Evolutionary conservation across 805 yeast genomes (phyloP), one percentile per base, ranked within the genome.

Genomic region (Diddensiella caesifluorescens): DNA sequence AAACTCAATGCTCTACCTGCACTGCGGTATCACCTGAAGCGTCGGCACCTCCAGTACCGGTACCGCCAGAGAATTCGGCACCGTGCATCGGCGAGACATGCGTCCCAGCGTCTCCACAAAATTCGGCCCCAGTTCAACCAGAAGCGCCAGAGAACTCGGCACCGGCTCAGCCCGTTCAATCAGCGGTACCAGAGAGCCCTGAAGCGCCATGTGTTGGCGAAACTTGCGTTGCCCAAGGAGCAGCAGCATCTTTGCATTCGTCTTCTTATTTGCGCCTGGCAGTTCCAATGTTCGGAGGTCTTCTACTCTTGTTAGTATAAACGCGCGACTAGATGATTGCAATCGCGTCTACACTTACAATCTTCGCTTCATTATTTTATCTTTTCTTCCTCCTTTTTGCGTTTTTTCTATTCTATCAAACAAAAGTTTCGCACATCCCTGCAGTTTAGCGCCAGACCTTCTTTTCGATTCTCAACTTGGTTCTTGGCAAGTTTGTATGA

Each of bases 31-130:
- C n/a, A n/a, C 38, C 38, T 22, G 32, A 18, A 20, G 20, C 21
- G n/a, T 5, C 33, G 28, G 25, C 41, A 10, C 15, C 28, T n/a
- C 22, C 41, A 21, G n/a, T 18, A 12, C 15, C 25, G 34, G 35
- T 18, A 13, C 32, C 12, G 32, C 10, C 10, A 23, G 7, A 7
- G 27, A 23, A 23, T 23, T 23, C 10, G 7, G n/a, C 15, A n/a
- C 7, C 22, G 13, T 16, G 18, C 31, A n/a, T 5, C 9, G 32
- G 35, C 23, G 21, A 9, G 32, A 29, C 5, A 12, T 16, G 41
- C 26, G 19, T 16, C 29, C 35, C 34, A 28, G 41, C 33, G n/a
- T n/a, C n/a, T 29, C 41, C 41, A 5, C 22, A 36, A 25, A 15
- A 16, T 5, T 19, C 39, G 7, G 32, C 39, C 6, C 22, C 32